Evolutionary conservation across 176 grass and related monocot genomes (phyloP), one percentile per base, ranked within the genome.

Genomic region (Rhynchospora tenuis): DNA sequence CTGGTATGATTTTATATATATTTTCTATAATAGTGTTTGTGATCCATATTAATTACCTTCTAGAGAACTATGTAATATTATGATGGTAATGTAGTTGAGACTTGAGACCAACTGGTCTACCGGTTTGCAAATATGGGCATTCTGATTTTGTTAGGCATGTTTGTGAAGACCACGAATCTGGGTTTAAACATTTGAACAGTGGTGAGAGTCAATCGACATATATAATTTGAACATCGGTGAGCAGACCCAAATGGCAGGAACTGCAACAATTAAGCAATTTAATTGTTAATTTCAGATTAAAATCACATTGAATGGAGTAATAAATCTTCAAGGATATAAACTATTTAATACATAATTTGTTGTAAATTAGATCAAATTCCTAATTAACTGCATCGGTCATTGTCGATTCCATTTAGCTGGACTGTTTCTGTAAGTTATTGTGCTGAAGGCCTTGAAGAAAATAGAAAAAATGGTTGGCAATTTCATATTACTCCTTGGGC

Each of bases 1-100:
- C 90, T 83, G 94, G 94, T 97, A 91, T 82, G 38, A 38, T 26
- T 74, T 57, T 52, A 1, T 73, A 26, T 52, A 77, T 46, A 19
- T 56, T 31, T 73, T 75, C 47, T 75, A n/a, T 51, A 75, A 20
- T 75, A 54, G 23, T 45, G 46, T 75, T 72, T 38, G 45, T 73
- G 29, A 48, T 55, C 47, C 12, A 51, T 51, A 8, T 51, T 12
- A 11, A 51, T 3, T 51, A 85, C 26, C 71, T 12, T 62, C 26
- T 23, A 0, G 16, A 70, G 48, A 73, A 78, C 11, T 51, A 81
- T 43, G 16, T 8, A 62, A 59, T 61, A n/a, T 83, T 38, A 38
- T 38, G 26, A 1, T 11, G 44, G 50, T 0, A 42, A 60, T 44
- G 33, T 46, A 80, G 52, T 64, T 38, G 11, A 69, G 0, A 10